Evolutionary conservation across 129 eudicot genomes (phyloP).

Genomic region (Sambucus nigra): DNA sequence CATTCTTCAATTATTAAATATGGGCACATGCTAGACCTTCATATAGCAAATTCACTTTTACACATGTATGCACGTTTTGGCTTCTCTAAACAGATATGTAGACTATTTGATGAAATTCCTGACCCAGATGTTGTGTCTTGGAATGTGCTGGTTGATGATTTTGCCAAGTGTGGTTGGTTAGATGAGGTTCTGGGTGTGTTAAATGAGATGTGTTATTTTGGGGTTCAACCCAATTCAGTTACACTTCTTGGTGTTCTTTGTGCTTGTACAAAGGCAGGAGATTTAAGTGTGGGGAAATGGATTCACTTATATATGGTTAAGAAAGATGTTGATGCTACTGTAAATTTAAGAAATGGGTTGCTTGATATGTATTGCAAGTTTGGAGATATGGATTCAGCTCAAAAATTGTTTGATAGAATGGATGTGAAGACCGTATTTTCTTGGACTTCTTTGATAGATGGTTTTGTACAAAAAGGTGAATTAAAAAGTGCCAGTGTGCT

Average conservation of each 20-base stretch:
- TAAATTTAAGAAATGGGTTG: slow-evolving; percentile 16
- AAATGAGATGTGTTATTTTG: slow-evolving; percentile 1
- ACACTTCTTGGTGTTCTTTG: slow-evolving; percentile 11
- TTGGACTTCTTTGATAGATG: slow-evolving; percentile 14
- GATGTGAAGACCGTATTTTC: slow-evolving; percentile 4
- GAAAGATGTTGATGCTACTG: background rate
- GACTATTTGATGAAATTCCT: slow-evolving; percentile 10
- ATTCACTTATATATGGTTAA: slow-evolving; percentile 11
- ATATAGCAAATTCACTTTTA: slow-evolving; percentile 6
- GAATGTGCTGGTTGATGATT: slow-evolving; percentile 7
- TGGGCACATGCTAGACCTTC: slow-evolving; percentile 6
- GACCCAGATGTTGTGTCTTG: slow-evolving; percentile 15
- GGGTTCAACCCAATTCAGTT: slow-evolving; percentile 12
- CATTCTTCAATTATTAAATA: background rate
- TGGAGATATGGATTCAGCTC: slow-evolving; percentile 14
- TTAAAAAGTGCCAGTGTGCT: background rate
- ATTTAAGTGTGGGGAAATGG: background rate
- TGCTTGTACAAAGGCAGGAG: slow-evolving; percentile 5
- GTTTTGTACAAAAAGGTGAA: slow-evolving; percentile 7
- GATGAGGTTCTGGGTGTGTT: slow-evolving; percentile 4
- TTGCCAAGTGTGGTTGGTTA: slow-evolving; percentile 8
- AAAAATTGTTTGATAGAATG: slow-evolving; percentile 7
- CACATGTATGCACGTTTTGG: slow-evolving; percentile 11
- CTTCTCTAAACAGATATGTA: background rate
- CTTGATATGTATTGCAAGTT: slow-evolving; percentile 12